These are phyloP conservation scores for Besnoitia besnoiti DNA, from an alignment of 169 alveolate species.

Conservation along the genomic window DNA sequence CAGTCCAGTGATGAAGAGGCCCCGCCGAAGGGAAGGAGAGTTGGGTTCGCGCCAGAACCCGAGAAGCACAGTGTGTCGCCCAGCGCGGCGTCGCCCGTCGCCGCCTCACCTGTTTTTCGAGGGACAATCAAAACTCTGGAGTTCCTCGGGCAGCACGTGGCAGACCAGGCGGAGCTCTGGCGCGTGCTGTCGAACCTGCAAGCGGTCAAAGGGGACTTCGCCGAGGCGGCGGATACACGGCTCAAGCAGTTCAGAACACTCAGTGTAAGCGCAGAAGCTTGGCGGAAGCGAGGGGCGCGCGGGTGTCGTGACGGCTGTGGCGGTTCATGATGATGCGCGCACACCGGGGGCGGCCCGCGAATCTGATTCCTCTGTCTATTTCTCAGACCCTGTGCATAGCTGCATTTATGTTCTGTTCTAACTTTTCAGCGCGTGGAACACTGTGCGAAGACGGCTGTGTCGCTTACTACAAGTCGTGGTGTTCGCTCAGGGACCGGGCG, in stretches of 20 bases:
- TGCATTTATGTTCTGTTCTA: too few species aligned
- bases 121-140: conserved; percentile 36
- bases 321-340: background rate
- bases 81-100: background rate
- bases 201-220: background rate
- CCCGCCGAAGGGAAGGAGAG: background rate
- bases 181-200: conserved; percentile 39
- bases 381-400: background rate
- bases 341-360: background rate
- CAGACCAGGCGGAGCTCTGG: conserved; percentile 56
- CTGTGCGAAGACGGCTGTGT: too few species aligned
- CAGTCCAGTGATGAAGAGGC: background rate
- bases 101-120: background rate
- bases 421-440: too few species aligned
- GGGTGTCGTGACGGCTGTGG: background rate
- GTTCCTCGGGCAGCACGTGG: conserved; percentile 43
- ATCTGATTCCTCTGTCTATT: background rate
- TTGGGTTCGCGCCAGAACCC: background rate
- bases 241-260: conserved; percentile 53
- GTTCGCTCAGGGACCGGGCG: too few species aligned
- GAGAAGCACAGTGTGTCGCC: background rate
- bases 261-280: background rate
- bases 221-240: conserved; percentile 41
- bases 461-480: too few species aligned
- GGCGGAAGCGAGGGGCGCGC: background rate